phyloP scores from a whole-genome alignment of 768 basidiomycete genomes.

The Nidula microcarpa region DNA sequence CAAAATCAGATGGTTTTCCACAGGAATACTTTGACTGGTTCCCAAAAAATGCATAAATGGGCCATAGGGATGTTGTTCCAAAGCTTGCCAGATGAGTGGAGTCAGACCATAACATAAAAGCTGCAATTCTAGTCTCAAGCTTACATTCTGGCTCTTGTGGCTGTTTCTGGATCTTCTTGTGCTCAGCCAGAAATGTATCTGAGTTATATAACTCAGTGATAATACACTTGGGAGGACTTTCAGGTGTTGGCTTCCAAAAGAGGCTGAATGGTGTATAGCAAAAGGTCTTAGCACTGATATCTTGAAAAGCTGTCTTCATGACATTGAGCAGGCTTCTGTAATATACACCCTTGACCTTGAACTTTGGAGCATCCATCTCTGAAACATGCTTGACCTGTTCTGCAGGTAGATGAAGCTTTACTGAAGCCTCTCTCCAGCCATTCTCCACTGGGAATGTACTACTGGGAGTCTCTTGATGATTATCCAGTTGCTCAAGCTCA shows the following conservation, averaged over 20 bases:
- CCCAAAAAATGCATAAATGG: conserved; percentile 27
- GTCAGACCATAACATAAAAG: conserved; percentile 27
- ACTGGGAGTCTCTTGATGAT: background rate
- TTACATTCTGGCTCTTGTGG: background rate
- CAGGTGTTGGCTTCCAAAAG: background rate
- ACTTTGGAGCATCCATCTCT: conserved; percentile 20
- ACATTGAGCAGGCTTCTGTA: conserved; percentile 14
- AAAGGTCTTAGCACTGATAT: conserved; percentile 6
- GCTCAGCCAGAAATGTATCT: conserved; percentile 10
- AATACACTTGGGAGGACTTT: conserved; percentile 3
- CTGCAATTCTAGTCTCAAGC: conserved; percentile 13
- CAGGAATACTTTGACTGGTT: conserved; percentile 34
- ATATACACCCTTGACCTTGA: conserved; percentile 22
- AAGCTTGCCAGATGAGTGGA: conserved; percentile 27
- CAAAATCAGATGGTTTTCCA: conserved; percentile 13
- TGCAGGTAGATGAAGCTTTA: conserved; percentile 15
- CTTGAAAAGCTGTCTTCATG: conserved; percentile 9
- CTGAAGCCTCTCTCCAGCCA: conserved; percentile 16
- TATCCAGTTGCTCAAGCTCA: conserved; percentile 13
- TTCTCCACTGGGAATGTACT: background rate
- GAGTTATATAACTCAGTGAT: conserved; percentile 13
- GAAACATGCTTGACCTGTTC: conserved; percentile 9
- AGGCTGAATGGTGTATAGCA: conserved; percentile 2
- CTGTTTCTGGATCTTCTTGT: background rate
- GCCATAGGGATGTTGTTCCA: conserved; percentile 27